Conservation (phyloP, 1,139 yeast genomes). For the Yamadazyma blattariae region DNA sequence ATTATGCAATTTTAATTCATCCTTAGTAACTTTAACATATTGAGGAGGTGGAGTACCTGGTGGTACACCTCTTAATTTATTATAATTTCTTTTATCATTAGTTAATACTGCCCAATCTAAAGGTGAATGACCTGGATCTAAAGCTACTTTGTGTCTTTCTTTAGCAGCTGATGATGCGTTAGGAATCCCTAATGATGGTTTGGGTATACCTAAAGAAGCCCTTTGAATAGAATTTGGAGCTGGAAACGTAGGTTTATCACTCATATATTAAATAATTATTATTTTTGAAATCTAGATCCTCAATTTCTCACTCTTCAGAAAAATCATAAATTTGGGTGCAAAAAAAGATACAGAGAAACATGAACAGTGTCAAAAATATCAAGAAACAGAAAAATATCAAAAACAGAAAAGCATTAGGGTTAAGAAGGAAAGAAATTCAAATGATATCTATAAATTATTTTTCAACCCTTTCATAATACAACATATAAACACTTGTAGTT, state of each 20-base stretch:
- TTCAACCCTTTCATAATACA: slow-evolving; percentile 68
- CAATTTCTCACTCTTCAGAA: too few species aligned
- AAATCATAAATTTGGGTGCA: too few species aligned
- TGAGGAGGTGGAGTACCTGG: slow-evolving; percentile 42
- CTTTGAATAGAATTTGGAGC: slow-evolving; percentile 43
- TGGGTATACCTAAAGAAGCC: slow-evolving; percentile 11
- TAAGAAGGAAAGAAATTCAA: neutral
- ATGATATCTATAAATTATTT: neutral
- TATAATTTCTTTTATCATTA: slow-evolving; percentile 20
- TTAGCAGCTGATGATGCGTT: slow-evolving; percentile 11
- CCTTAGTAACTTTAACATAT: slow-evolving; percentile 51
- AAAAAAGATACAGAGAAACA: too few species aligned
- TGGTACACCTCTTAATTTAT: slow-evolving; percentile 38
- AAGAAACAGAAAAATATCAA: slow-evolving; percentile 2
- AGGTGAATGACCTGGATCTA: slow-evolving; percentile 82
- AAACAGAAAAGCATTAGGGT: neutral
- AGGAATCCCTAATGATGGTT: slow-evolving; percentile 3
- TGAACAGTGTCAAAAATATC: too few species aligned
- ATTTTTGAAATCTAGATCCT: too few species aligned
- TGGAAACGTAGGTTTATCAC: slow-evolving; percentile 35
- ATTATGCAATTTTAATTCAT: slow-evolving; percentile 61
- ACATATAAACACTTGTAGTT: slow-evolving; percentile 73
- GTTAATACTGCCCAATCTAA: slow-evolving; percentile 79
- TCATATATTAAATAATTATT: too few species aligned
- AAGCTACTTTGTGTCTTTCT: slow-evolving; percentile 47